These are phyloP conservation scores for Leishmania tarentolae DNA, from an alignment of 208 protist genomes.

Conservation along the genomic window DNA sequence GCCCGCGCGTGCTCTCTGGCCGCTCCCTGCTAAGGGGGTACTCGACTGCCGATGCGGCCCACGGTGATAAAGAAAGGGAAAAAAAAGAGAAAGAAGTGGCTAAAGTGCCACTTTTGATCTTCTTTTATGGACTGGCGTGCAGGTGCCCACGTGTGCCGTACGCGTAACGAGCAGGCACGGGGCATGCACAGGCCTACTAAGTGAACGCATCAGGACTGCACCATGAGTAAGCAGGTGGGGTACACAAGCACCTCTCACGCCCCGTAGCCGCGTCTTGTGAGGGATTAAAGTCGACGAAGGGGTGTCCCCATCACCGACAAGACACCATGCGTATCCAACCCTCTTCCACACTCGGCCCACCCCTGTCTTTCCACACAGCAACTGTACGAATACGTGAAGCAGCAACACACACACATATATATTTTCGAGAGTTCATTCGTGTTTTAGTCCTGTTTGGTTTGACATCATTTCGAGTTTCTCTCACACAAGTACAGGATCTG, in stretches of 20 bases:
- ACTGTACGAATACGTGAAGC: conserved; percentile 3
- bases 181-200: background rate
- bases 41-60: background rate
- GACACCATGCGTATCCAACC: too few relatives aligned
- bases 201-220: background rate
- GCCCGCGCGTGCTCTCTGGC: background rate
- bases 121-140: background rate
- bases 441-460: background rate
- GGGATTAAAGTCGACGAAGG: background rate
- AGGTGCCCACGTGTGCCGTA: background rate
- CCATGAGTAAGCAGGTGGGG: background rate
- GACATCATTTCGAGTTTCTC: background rate
- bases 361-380: conserved; percentile 1
- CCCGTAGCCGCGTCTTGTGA: background rate
- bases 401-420: background rate
- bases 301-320: background rate
- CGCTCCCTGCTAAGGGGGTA: background rate
- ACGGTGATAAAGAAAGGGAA: background rate
- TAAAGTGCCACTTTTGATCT: background rate
- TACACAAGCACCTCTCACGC: background rate
- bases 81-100: background rate
- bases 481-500: background rate
- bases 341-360: background rate
- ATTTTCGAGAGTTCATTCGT: background rate
- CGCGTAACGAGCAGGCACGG: background rate